Conservation (phyloP, 2,329 filamentous ascomycete genomes). For the Fusarium ambrosium region DNA sequence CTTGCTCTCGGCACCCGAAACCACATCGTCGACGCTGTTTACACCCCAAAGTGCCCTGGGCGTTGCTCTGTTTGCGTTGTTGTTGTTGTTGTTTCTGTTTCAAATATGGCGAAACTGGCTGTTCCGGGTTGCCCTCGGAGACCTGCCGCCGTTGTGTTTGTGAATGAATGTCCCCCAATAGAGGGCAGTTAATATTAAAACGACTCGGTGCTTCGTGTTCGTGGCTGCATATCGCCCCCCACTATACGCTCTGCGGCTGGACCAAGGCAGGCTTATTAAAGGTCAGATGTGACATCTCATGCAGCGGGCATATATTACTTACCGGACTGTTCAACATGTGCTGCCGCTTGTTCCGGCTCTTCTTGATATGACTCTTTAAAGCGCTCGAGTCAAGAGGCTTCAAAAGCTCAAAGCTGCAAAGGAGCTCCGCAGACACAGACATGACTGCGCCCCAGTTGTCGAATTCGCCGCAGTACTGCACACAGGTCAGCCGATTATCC, state of each 20-base stretch:
- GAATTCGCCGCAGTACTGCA: constrained; percentile 95
- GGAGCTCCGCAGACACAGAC: constrained; percentile 92
- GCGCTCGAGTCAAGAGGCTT: constrained; percentile 97
- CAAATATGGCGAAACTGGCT: constrained; percentile 28
- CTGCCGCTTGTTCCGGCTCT: constrained; percentile 93
- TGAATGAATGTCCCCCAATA: constrained; percentile 40
- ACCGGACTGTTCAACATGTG: constrained; percentile 97
- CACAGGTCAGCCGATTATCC: constrained; percentile 45
- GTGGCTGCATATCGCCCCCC: constrained; percentile 27
- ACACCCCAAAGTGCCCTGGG: constrained; percentile 24
- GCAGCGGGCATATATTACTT: constrained; percentile 59
- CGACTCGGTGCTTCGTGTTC: constrained; percentile 32
- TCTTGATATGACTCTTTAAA: constrained; percentile 98
- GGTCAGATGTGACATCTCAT: constrained; percentile 15
- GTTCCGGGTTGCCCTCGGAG: constrained; percentile 45
- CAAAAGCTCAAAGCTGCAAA: constrained; percentile 96
- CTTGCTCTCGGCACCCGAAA: constrained; percentile 31
- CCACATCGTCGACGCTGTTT: constrained; percentile 32
- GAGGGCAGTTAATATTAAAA: constrained; percentile 33
- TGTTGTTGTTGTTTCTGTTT: constrained; percentile 28
- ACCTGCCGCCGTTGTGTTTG: constrained; percentile 32
- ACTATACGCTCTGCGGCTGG: constrained; percentile 68
- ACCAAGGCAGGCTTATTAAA: constrained; percentile 66
- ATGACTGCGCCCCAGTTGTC: constrained; percentile 99
- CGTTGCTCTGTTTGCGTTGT: constrained; percentile 35